Base-by-base conservation (phyloP, 345 rosid genomes). In the Hibiscus mutabilis region DNA sequence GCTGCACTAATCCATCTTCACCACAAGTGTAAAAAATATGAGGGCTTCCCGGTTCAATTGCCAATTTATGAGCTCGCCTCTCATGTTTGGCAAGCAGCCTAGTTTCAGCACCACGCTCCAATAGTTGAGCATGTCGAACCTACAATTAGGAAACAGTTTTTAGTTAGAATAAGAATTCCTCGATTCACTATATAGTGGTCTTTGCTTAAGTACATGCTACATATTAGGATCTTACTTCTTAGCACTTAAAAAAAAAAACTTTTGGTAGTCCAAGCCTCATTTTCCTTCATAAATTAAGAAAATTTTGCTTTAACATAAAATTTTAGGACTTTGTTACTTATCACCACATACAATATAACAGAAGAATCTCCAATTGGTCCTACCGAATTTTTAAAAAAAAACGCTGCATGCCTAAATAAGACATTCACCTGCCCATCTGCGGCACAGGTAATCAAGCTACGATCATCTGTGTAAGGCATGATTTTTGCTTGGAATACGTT, bases 1-100 rank as follows among this genome's bases (percentile, higher is more conserved):
- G 97, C 68, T 92, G 91, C 68, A 95, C 99, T 75, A 87, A 63
- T 68, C 97, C 99, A 83, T 95, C 99, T 87, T 90, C 96, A 49
- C 91, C 97, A 66, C 97, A 92, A 7, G 96, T 84, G 78, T 90
- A 95, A 46, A 95, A 85, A 63, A 84, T 72, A 78, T 89, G 80
- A 51, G 99, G 86, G 77, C 92, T 95, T 44, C 99, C 97, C 53
- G 97, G 97, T 77, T 92, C 97, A 70, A 90, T 77, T 68, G 92
- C 92, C 78, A 95, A 81, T 73, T 87, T 92, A 85, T 92, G 97
- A 61, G 84, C 99, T 70, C 84, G 73, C 68, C 93, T 86, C 22
- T 75, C 76, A 77, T 95, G 99, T 70, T 60, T 70, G 21, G 84
- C 91, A 18, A 95, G 82, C 75, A 87, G 57, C 60, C 62, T 58